Base-by-base conservation (phyloP, 345 rosid species). In the Moricandia moricandioides region DNA sequence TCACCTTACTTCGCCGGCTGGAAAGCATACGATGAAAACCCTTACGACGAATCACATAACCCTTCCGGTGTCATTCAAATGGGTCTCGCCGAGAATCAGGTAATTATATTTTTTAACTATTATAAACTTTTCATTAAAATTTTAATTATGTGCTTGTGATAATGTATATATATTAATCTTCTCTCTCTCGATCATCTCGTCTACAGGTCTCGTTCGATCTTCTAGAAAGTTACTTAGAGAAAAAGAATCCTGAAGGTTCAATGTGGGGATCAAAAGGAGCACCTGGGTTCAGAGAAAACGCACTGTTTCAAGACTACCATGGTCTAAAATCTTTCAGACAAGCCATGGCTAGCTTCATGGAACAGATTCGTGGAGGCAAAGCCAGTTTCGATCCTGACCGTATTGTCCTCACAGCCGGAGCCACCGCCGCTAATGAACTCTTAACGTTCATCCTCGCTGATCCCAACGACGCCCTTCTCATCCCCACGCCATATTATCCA, bases 31-130 rank as follows among this genome's bases (percentile, higher is more conserved):
- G 92, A 92, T 14, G 97, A 85, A 70, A 65, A 95, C 66, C 97
- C 99, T 75, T 95, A 90, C 60, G 49, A 89, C 17, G 93, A 89
- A 68, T 13, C 70, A 7, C 51, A 21, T 47, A 95, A 92, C 71
- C 89, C 88, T n/a, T 83, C 85, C 0, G 99, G 99, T 12, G 99
- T 95, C 39, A 90, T 92, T 39, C 99, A 95, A 76, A 92, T 95
- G 99, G 99, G 99, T 49, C 81, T 95, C 1, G 99, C 99, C 0
- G 99, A 92, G 67, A 95, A 95, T 85, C 98, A 94, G 83, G 98
- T 90, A 76, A 81, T 74, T 69, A 12, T 2, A 16, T 2, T 30
- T 58, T 17, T 33, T 29, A 21, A 24, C 7, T 18, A 6, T 52
- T 7, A 21, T 35, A 12, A 18, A 21, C 60, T 51, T 67, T 27